Conservation (phyloP, 352 stramenopile species). For the Globisporangium apiculatum region DNA sequence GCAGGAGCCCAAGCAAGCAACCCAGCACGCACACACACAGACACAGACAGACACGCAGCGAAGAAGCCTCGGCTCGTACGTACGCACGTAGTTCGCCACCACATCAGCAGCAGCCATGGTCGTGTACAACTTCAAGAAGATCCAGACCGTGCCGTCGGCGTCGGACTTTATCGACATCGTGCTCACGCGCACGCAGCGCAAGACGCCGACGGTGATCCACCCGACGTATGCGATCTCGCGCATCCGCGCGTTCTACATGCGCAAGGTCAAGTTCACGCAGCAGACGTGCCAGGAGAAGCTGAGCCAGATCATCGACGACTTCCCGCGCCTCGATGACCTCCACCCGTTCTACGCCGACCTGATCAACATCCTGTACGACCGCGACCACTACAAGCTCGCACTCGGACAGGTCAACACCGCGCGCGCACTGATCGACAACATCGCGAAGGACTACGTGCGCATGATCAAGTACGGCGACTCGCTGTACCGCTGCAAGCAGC, state of each 20-base stretch:
- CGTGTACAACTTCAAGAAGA: constrained; percentile 99
- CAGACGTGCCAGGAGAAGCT: constrained; percentile 98
- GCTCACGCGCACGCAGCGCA: constrained; percentile 97
- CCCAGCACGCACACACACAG: not conserved
- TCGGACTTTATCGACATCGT: constrained; percentile 99
- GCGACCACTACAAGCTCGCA: constrained; percentile 99
- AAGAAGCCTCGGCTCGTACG: not conserved
- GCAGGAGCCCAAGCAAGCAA: constrained; percentile 9
- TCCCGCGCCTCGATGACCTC: constrained; percentile 97
- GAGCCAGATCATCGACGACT: constrained; percentile 96
- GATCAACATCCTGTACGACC: constrained; percentile 99
- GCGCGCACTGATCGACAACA: constrained; percentile 95
- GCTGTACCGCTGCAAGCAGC: constrained; percentile 99
- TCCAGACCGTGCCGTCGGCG: constrained; percentile 94
- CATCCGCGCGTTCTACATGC: constrained; percentile 96
- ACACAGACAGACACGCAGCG: not conserved
- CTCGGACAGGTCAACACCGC: constrained; percentile 99
- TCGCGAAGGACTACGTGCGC: constrained; percentile 98
- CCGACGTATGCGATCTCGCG: constrained; percentile 95
- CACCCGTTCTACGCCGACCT: constrained; percentile 99
- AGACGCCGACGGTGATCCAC: constrained; percentile 99
- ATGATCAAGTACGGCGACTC: constrained; percentile 99
- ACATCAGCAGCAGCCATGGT: constrained; percentile 72
- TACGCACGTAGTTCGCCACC: not conserved
- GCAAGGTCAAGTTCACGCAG: constrained; percentile 99